These are phyloP conservation scores for Stagonosporopsis tanaceti DNA, from an alignment of 2,329 filamentous ascomycete genomes.

Conservation along the genomic window DNA sequence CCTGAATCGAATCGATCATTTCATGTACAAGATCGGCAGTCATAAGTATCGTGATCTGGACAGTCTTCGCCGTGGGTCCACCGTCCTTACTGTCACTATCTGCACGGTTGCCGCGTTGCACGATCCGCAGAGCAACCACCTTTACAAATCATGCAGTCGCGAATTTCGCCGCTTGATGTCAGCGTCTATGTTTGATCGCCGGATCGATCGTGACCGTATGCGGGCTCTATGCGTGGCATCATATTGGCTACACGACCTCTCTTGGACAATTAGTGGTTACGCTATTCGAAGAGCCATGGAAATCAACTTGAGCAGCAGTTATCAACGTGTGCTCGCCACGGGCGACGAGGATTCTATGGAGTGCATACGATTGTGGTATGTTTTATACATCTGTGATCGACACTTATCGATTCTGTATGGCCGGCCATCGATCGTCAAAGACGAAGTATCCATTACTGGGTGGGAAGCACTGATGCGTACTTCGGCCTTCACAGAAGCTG, in stretches of 20 bases:
- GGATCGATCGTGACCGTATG: slow-evolving; percentile 65
- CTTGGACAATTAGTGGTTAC: slow-evolving; percentile 68
- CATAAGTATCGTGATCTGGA: slow-evolving; percentile 56
- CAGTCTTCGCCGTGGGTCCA: slow-evolving; percentile 61
- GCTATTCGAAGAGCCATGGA: slow-evolving; percentile 61
- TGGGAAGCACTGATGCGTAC: slow-evolving; percentile 65
- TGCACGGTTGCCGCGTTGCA: slow-evolving; percentile 67
- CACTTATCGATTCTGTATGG: slow-evolving; percentile 71
- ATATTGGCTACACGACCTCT: slow-evolving; percentile 70
- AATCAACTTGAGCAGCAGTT: slow-evolving; percentile 56
- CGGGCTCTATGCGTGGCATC: slow-evolving; percentile 67
- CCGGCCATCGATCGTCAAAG: slow-evolving; percentile 65
- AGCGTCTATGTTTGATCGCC: slow-evolving; percentile 65
- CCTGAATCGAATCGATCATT: slow-evolving; percentile 56
- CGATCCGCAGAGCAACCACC: slow-evolving; percentile 61
- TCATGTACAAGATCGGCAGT: slow-evolving; percentile 57
- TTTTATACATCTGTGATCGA: slow-evolving; percentile 68
- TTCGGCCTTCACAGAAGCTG: slow-evolving; percentile 61
- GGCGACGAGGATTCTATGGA: slow-evolving; percentile 58
- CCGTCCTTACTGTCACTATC: slow-evolving; percentile 63
- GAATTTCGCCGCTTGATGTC: slow-evolving; percentile 66
- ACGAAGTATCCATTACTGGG: slow-evolving; percentile 65
- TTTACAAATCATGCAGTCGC: slow-evolving; percentile 62
- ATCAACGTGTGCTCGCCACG: slow-evolving; percentile 51
- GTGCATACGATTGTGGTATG: slow-evolving; percentile 67